These are phyloP conservation scores for Handroanthus guayacan DNA, from an alignment of 257 asterid species.

Conservation along the genomic window DNA sequence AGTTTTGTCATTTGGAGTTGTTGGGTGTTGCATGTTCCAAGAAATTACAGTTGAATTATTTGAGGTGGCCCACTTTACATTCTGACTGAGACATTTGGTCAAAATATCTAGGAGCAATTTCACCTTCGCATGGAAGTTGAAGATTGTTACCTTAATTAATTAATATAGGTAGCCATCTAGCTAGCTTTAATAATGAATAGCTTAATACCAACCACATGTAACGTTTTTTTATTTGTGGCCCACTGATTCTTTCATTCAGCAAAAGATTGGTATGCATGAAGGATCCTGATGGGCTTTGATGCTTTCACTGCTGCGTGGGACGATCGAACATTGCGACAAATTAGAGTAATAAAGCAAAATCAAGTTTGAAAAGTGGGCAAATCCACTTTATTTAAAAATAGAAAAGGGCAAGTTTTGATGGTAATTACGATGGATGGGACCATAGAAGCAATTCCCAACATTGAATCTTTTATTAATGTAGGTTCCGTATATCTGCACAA, in stretches of 20 bases:
- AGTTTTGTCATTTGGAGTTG: too few species aligned
- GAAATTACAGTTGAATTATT: neutral
- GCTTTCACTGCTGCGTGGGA: too few species aligned
- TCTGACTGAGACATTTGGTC: neutral
- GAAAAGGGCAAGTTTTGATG: neutral
- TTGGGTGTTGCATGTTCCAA: neutral
- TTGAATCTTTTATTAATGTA: neutral
- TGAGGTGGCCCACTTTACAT: neutral
- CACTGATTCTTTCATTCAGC: neutral
- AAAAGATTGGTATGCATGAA: neutral
- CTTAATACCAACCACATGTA: neutral
- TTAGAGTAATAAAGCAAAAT: neutral
- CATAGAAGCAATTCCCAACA: neutral
- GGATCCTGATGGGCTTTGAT: too few species aligned
- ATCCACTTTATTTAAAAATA: neutral
- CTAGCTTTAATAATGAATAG: too few species aligned
- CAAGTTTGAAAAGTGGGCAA: neutral
- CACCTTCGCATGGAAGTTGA: neutral
- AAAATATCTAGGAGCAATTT: neutral
- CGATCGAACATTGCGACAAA: neutral
- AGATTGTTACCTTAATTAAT: neutral
- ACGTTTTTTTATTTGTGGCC: neutral
- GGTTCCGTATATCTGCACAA: neutral
- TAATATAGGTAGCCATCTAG: too few species aligned
- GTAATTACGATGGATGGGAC: neutral